Base-by-base conservation (phyloP, 2,329 filamentous ascomycete species). In the Talaromyces sp. region DNA sequence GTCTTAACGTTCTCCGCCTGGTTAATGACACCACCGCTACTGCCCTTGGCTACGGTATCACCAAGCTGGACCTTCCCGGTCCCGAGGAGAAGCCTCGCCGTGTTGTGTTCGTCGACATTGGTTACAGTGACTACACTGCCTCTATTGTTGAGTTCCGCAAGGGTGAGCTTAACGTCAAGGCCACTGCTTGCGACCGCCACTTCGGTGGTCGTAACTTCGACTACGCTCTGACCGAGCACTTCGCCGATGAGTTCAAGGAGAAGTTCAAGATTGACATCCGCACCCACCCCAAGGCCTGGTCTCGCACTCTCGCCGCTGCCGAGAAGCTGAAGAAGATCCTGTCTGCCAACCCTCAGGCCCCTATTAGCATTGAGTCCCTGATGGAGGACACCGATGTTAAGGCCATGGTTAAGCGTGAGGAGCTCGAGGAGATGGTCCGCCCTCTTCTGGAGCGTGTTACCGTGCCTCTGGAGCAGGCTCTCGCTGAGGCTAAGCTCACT, bases 321-420 rank as follows among this genome's bases (percentile, higher is more conserved):
- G 94, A 99, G 83, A 97, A 96, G 84, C 80, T 96, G 72, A 99
- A 99, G 87, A 97, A 97, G 86, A 87, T 97, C 51, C 82, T 99
- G 51, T 97, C 93, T 32, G 94, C 94, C 72, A 97, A 97, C 80
- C 89, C 92, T 65, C 84, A 89, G 70, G 91, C 93, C 16, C 91
- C 93, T 45, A 77, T 99, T 75, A 97, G 92, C 82, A 95, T 99
- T 68, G 94, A 99, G 81, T 97, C 92, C 32, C 82, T 99, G 65
- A 97, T 99, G 92, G 95, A 97, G 76, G 94, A 99, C 73, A 81
- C 96, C 57, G 94, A 99, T 73, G 94, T 96, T 33, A 85, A 85
- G 49, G 81, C 88, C 55, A 88, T 96, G 83, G 83, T 99, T 70
- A 97, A 93, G 74, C 89, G 94, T 60, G 90, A 96, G 70, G 93